Percentiles rank a stretch among this genome's conserved stretches.
Conservation (phyloP, 176 grass and related monocot genomes). For the Oryza meyeriana region DNA sequence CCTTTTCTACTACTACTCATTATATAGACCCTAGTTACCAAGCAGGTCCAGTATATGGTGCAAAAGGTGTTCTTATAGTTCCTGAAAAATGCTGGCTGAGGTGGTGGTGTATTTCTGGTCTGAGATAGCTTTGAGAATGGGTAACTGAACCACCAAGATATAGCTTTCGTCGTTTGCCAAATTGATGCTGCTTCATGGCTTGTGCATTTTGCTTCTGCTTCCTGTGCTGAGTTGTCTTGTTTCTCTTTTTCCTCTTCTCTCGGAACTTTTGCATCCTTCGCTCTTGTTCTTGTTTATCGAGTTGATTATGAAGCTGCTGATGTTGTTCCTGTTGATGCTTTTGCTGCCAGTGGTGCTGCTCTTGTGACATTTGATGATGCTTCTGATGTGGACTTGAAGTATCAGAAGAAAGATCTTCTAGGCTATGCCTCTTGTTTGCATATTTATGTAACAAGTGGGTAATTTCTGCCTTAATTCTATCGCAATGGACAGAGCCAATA, state of each 20-base stretch:
- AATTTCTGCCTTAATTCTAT: constrained; percentile 39
- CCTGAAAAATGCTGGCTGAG: not conserved
- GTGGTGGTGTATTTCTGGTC: not conserved
- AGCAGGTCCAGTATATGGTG: not conserved
- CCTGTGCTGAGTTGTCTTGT: not conserved
- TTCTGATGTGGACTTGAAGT: not conserved
- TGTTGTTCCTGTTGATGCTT: not conserved
- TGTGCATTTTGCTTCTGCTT: not conserved
- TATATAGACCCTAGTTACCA: not conserved
- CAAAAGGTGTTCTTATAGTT: not conserved
- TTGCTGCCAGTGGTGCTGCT: not conserved
- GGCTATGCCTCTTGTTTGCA: constrained; percentile 20
- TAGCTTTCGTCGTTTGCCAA: not conserved
- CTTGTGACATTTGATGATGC: not conserved
- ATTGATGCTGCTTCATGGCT: not conserved
- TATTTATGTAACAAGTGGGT: constrained; percentile 36
- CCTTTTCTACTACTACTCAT: not conserved
- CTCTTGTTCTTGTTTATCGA: not conserved
- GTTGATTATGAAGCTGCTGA: not conserved
- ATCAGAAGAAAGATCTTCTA: not conserved
- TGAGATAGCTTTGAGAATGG: not conserved
- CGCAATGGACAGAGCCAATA: constrained; percentile 9
- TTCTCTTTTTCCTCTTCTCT: not conserved
- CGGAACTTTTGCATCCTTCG: not conserved
- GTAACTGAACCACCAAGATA: not conserved